Evolutionary conservation across 768 basidiomycete species (phyloP).

Genomic region (Nidula microcarpa): DNA sequence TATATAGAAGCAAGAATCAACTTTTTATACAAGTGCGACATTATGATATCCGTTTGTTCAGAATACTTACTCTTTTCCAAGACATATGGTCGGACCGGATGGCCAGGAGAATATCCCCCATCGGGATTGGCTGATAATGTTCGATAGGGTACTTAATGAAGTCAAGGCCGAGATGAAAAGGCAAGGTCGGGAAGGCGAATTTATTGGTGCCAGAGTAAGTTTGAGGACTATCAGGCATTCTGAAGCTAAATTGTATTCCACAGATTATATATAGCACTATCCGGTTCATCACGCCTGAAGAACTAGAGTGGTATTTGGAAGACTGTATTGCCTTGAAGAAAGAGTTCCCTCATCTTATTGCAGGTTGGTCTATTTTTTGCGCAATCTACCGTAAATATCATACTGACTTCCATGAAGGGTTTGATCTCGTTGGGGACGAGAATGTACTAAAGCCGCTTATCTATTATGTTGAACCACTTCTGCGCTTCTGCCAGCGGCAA

Average conservation of each 20-base stretch:
- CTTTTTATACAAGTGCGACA: slow-evolving; percentile 52
- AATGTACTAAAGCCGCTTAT: slow-evolving; percentile 56
- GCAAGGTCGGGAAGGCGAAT: slow-evolving; percentile 55
- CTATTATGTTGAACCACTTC: slow-evolving; percentile 58
- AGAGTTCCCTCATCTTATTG: slow-evolving; percentile 69
- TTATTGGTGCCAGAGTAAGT: slow-evolving; percentile 62
- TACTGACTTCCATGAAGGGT: slow-evolving; percentile 38
- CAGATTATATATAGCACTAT: slow-evolving; percentile 74
- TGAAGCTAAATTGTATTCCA: neutral
- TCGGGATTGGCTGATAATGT: slow-evolving; percentile 52
- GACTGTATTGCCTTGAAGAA: slow-evolving; percentile 74
- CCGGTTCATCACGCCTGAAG: slow-evolving; percentile 49
- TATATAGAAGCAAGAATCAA: slow-evolving; percentile 70
- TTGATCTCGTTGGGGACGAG: slow-evolving; percentile 80
- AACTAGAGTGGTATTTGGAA: slow-evolving; percentile 63
- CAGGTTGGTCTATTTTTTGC: slow-evolving; percentile 40
- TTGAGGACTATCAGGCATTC: neutral
- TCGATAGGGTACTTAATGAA: slow-evolving; percentile 47
- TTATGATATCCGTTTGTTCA: neutral
- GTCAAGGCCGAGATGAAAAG: slow-evolving; percentile 48
- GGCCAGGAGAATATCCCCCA: slow-evolving; percentile 59
- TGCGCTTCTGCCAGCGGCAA: slow-evolving; percentile 55
- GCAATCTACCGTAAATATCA: neutral
- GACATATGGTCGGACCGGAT: slow-evolving; percentile 53
- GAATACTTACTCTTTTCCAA: neutral